A percentile compares a stretch with the other conserved stretches of the same genome.
phyloP scores from a whole-genome alignment of 345 rosid genomes.

The Eucalyptus pauciflora region DNA sequence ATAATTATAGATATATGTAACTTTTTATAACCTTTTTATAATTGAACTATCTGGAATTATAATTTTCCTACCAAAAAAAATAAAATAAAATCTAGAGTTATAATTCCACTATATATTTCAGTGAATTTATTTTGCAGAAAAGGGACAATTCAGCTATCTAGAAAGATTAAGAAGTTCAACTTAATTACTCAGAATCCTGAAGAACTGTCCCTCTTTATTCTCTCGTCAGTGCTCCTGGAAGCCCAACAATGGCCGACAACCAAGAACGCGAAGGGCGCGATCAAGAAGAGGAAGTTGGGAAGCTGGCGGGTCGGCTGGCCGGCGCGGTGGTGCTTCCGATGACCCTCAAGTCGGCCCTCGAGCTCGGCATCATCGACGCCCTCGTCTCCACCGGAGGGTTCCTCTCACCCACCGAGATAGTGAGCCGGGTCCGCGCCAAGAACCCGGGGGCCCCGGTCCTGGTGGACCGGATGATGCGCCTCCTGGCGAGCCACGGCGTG shows the following conservation, averaged over 20 bases:
- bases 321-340: slow-evolving; percentile 11
- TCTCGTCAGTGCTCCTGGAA: background rate
- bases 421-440: slow-evolving; percentile 11
- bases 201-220: background rate
- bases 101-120: background rate
- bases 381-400: slow-evolving; percentile 5
- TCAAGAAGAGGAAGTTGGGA: slow-evolving; percentile 17
- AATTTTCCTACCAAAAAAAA: background rate
- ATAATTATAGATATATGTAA: no score
- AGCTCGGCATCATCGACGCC: slow-evolving; percentile 30
- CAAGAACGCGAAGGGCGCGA: background rate
- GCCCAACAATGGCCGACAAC: background rate
- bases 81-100: background rate
- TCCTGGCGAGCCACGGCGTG: slow-evolving; percentile 31
- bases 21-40: no score
- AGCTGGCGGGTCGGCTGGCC: slow-evolving; percentile 17
- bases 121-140: no score
- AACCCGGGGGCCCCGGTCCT: slow-evolving; percentile 25
- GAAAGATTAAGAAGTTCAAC: background rate
- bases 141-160: no score
- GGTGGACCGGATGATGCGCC: slow-evolving; percentile 36
- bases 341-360: slow-evolving; percentile 34
- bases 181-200: background rate
- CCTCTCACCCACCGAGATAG: slow-evolving; percentile 29
- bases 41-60: background rate